Evolutionary conservation across 495 filamentous ascomycete genomes (phyloP), one percentile per base, ranked within the genome.

Genomic region (Penicillium coprophilum): DNA sequence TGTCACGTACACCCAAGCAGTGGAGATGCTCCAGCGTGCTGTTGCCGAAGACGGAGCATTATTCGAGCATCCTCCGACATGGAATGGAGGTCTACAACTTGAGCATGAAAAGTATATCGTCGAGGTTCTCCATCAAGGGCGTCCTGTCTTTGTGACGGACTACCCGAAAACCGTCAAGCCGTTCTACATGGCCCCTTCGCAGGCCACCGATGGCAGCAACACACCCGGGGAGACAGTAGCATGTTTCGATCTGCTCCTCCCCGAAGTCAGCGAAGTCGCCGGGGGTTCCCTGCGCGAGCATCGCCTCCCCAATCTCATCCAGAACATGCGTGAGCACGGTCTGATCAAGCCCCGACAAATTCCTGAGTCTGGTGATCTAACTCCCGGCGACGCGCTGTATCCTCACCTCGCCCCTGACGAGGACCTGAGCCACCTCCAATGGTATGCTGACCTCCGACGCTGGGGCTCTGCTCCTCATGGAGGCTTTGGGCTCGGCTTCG

Each of bases 381-480:
- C 55, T 10, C 53, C 59, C 2, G 55, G 43, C n/a, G 64, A 69
- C 24, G 31, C 68, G 17, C 31, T 59, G 4, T 77, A 77, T 59
- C 77, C 77, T 2, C 48, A 73, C 52, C 69, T 77, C 38, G 58
- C 62, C 7, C 63, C 75, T 2, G 67, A 70, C 19, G 81, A 82
- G 59, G 76, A 81, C 47, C 66, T 80, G 8, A 77, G 77, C 20
- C 75, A 73, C 58, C 78, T 98, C 13, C 81, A 88, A 57, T 98
- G 94, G 94, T 98, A 97, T 69, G 74, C 90, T n/a, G 94, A 98
- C 65, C 80, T 98, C 45, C 87, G 94, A 46, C 87, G 89, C 53
- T 98, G 91, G 85, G 94, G 94, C 24, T 92, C 86, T 62, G 88
- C 92, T 31, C 92, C 92, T n/a, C 94, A 97, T 68, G 94, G 94